Conservation (phyloP, 768 basidiomycete species). For the Phlegmacium glaucopus region DNA sequence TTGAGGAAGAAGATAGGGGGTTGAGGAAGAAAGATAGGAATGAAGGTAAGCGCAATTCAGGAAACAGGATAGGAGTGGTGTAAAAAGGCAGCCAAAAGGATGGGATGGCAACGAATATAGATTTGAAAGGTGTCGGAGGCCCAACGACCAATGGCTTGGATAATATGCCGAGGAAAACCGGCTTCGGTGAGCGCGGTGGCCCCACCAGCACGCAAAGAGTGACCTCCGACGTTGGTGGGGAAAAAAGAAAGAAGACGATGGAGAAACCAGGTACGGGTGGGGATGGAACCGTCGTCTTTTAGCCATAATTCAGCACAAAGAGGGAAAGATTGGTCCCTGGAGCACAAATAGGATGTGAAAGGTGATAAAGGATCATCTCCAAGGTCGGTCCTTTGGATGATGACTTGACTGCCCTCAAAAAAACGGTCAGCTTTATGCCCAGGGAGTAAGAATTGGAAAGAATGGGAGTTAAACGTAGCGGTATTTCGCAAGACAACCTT, state of each 20-base stretch:
- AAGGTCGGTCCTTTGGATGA: background rate
- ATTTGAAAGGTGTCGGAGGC: constrained; percentile 10
- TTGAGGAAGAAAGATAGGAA: no score
- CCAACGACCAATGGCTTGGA: constrained; percentile 15
- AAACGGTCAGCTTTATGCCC: constrained; percentile 27
- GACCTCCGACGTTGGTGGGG: constrained; percentile 1
- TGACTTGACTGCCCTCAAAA: constrained; percentile 17
- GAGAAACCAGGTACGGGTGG: constrained; percentile 9
- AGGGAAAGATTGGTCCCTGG: constrained; percentile 5
- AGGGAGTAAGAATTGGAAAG: constrained; percentile 21
- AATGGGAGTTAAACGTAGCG: background rate
- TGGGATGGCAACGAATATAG: constrained; percentile 13
- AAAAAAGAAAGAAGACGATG: no score
- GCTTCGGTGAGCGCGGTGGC: constrained; percentile 7
- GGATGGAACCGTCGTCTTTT: background rate
- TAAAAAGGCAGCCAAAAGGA: constrained; percentile 5
- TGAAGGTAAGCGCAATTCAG: no score
- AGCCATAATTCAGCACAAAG: constrained; percentile 11
- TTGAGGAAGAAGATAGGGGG: no score
- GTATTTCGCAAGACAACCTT: constrained; percentile 12
- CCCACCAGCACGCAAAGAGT: constrained; percentile 15
- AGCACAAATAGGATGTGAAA: no score
- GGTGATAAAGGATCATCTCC: background rate
- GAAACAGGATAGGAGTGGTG: no score
- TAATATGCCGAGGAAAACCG: constrained; percentile 4